phyloP scores from a whole-genome alignment of 129 eudicot species.

The Lonicera japonica region DNA sequence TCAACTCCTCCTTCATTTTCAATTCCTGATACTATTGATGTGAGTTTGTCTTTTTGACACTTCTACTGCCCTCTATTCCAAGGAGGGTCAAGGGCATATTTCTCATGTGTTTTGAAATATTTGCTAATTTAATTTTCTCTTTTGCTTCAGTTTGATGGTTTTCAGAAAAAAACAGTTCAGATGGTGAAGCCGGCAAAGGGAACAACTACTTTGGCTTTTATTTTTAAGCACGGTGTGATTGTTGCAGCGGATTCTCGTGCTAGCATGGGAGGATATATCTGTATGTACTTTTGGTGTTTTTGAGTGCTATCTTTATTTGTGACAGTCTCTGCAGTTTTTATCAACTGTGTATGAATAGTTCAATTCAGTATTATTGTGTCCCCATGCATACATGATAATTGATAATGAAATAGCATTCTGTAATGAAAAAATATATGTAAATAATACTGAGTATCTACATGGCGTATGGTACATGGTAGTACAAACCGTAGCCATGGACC shows the following conservation, averaged over 20 bases:
- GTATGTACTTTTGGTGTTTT: constrained; percentile 27
- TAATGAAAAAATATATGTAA: background rate
- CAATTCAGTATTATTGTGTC: background rate
- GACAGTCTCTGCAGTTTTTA: background rate
- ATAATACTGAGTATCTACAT: too few relatives aligned
- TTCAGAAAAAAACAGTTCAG: constrained; percentile 79
- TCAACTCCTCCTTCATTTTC: constrained; percentile 33
- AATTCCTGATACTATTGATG: constrained; percentile 38
- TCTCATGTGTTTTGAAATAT: background rate
- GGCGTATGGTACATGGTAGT: too few relatives aligned
- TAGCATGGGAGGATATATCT: constrained; percentile 99
- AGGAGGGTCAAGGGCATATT: too few relatives aligned
- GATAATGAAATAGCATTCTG: background rate
- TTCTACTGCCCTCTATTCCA: background rate
- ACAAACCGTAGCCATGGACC: too few relatives aligned
- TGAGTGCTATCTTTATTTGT: background rate
- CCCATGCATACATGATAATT: background rate
- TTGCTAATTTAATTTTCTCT: background rate
- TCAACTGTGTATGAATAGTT: background rate
- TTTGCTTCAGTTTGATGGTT: constrained; percentile 73
- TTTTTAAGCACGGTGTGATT: constrained; percentile 82
- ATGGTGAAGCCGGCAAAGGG: constrained; percentile 97
- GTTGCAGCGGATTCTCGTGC: constrained; percentile 99
- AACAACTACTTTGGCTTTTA: constrained; percentile 84
- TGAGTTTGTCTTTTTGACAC: constrained; percentile 12